Percentiles rank a stretch among this genome's conserved stretches.
Conservation (phyloP, 164 flowering plant genomes). For the Piper betle region DNA sequence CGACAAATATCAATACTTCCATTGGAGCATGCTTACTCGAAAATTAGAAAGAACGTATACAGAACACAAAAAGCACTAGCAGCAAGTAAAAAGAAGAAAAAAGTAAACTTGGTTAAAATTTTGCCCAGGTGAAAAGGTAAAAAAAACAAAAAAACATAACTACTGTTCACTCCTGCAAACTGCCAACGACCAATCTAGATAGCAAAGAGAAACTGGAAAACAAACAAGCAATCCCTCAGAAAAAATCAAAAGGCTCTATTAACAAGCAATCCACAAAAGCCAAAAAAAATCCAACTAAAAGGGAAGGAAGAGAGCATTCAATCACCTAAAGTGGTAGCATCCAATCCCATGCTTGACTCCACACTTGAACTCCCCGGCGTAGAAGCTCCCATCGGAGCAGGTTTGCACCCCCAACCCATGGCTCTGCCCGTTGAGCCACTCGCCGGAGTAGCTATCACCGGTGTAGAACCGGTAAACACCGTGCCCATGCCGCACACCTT, state of each 20-base stretch:
- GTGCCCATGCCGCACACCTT: conserved; percentile 69
- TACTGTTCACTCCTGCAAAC: too few relatives aligned
- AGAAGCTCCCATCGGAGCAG: conserved; percentile 85
- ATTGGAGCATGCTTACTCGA: not conserved
- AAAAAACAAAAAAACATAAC: too few relatives aligned
- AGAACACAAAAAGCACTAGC: too few relatives aligned
- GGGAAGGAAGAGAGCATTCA: not conserved
- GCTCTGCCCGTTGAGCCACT: conserved; percentile 89
- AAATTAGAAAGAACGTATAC: too few relatives aligned
- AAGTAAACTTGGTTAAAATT: too few relatives aligned
- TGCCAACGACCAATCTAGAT: too few relatives aligned
- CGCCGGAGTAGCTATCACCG: conserved; percentile 79
- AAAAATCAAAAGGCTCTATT: not conserved
- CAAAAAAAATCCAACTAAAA: not conserved
- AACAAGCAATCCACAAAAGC: not conserved
- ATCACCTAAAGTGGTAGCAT: conserved; percentile 80
- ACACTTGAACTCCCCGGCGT: conserved; percentile 70
- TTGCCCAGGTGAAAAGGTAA: too few relatives aligned
- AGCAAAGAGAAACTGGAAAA: not conserved
- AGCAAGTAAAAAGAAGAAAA: not conserved
- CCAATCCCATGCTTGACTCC: conserved; percentile 94
- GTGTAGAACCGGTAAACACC: conserved; percentile 81
- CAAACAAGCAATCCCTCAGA: not conserved
- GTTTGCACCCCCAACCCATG: too few relatives aligned
- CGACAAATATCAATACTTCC: not conserved